Base-by-base conservation (phyloP, 371 early-diverging fungal genomes). In the Mortierella sp. region DNA sequence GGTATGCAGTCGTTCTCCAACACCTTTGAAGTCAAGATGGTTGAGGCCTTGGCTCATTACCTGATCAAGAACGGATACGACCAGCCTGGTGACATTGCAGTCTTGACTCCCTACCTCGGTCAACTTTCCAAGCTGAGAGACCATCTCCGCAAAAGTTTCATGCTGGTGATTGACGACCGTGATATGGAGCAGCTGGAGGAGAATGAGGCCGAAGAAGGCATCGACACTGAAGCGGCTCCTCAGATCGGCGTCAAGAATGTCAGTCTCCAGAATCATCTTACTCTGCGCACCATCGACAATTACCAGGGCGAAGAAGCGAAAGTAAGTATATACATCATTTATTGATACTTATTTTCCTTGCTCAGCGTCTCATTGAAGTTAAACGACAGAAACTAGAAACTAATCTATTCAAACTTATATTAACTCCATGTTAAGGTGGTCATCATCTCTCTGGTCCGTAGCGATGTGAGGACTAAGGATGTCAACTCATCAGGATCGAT, bases 381-480 rank as follows among this genome's bases (percentile, higher is more conserved):
- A 7, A 41, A 41, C 41, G 41, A 41, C 4, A 41, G 41, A 41
- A 41, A 6, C 41, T 41, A 41, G 41, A 41, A 41, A 41, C 41
- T 41, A 41, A 41, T 41, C 4, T 41, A 41, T 41, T 41, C 6
- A 41, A 41, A 41, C 41, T 41, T 41, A 41, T 1, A 41, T 41
- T 7, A 41, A 41, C 7, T 41, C 7, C 41, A 41, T 84, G 2
- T 80, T 82, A 56, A 87, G 38, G 32, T 90, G 11, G 78, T 89
- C 14, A 88, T 90, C 48, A 86, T 90, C n/a, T 82, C 95, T 0
- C 87, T 95, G 27, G 95, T 95, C 8, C 90, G 96, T 27, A 94
- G 92, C 44, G 92, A 93, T 65, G 73, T 83, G 0, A 68, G 29
- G 14, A 63, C 74, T 11, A 71, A 79, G 18, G 71, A 71, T 3